phyloP scores from a whole-genome alignment of 1,139 yeast genomes.

The Taphrina betulina region DNA sequence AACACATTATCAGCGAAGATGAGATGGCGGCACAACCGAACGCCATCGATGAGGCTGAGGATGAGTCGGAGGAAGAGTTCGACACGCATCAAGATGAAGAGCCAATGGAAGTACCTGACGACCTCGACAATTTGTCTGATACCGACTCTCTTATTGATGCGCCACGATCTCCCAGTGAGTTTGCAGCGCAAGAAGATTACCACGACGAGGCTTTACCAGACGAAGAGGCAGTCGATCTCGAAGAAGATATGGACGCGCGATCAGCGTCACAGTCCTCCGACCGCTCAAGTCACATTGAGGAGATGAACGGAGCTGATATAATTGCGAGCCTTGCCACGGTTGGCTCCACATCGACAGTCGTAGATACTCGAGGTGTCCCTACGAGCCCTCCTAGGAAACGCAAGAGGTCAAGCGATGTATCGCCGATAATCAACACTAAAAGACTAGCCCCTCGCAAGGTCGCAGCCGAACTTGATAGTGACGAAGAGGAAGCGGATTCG shows the following conservation, averaged over 20 bases:
- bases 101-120: slow-evolving; percentile 28
- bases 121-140: slow-evolving; percentile 20
- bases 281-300: too few species aligned
- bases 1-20: slow-evolving; percentile 10
- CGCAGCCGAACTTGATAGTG: slow-evolving; percentile 37
- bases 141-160: not conserved
- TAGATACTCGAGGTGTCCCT: not conserved
- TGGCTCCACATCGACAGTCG: not conserved
- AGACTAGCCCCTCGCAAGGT: slow-evolving; percentile 14
- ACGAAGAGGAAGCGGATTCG: slow-evolving; percentile 40
- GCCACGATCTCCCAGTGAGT: not conserved
- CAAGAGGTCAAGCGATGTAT: slow-evolving; percentile 8
- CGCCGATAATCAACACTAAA: slow-evolving; percentile 20
- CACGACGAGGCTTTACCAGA: too few species aligned
- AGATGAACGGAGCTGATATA: too few species aligned
- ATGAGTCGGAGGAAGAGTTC: slow-evolving; percentile 2
- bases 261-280: not conserved
- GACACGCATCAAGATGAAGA: not conserved
- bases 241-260: not conserved
- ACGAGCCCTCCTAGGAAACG: slow-evolving; percentile 22
- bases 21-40: not conserved
- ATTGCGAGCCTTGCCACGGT: too few species aligned
- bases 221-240: not conserved
- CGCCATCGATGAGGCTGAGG: not conserved
- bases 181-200: too few species aligned